These are phyloP conservation scores for Rhodamnia rubescens DNA, from an alignment of 345 rosid genomes.

Conservation along the genomic window DNA sequence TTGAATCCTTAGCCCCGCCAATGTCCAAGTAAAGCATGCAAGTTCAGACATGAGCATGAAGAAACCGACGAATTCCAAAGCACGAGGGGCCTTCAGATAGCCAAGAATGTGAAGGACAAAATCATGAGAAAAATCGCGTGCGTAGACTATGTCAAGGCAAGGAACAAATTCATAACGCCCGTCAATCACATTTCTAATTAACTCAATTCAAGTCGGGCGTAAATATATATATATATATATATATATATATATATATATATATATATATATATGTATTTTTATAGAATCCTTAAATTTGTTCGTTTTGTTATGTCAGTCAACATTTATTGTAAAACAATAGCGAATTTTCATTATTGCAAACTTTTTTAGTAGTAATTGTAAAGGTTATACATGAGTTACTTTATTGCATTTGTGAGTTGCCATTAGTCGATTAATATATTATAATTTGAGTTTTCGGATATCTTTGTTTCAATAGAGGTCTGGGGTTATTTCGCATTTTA, in stretches of 20 bases:
- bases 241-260: too few species aligned
- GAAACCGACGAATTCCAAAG: neutral
- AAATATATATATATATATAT: too few species aligned
- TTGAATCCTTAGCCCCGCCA: neutral
- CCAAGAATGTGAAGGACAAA: too few species aligned
- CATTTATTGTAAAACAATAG: neutral
- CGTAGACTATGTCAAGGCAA: neutral
- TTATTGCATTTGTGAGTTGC: neutral
- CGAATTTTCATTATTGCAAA: neutral
- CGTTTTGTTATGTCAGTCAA: neutral
- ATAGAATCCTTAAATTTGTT: neutral
- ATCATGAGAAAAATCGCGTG: too few species aligned
- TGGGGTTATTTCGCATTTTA: too few species aligned
- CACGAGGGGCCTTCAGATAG: neutral
- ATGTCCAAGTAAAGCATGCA: accelerated
- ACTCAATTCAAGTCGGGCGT: neutral
- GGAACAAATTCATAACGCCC: neutral
- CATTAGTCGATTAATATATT: neutral
- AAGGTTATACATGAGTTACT: neutral
- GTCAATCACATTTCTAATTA: neutral
- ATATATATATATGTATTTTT: too few species aligned
- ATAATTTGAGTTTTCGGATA: neutral
- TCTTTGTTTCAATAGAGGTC: neutral
- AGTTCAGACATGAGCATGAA: neutral
- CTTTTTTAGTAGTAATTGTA: neutral